A percentile compares a stretch with the other conserved stretches of the same genome.
Evolutionary conservation across 2,329 filamentous ascomycete species (phyloP).

Genomic region (Fusarium sp.): DNA sequence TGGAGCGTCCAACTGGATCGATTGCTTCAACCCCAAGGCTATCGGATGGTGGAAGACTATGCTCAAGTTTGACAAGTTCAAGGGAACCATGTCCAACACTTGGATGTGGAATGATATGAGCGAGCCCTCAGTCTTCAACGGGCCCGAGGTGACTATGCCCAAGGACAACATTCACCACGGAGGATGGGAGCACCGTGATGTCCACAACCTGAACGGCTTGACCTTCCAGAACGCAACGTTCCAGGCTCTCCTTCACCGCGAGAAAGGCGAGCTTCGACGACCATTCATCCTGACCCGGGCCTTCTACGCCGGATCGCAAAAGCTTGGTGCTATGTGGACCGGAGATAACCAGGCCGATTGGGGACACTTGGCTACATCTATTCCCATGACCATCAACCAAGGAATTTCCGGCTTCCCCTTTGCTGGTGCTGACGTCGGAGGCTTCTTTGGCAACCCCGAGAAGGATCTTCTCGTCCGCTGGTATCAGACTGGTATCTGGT

Average conservation of each 20-base stretch:
- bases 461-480: conserved; percentile 91
- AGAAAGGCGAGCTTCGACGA: conserved; percentile 83
- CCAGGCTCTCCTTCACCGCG: conserved; percentile 81
- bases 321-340: conserved; percentile 96
- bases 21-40: conserved; percentile 93
- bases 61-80: conserved; percentile 89
- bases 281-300: conserved; percentile 94
- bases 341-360: conserved; percentile 96
- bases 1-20: conserved; percentile 94
- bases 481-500: conserved; percentile 97
- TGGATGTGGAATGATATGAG: conserved; percentile 99
- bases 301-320: conserved; percentile 91
- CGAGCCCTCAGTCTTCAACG: conserved; percentile 98
- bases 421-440: conserved; percentile 92
- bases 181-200: conserved; percentile 94
- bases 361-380: conserved; percentile 86
- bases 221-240: conserved; percentile 96
- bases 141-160: conserved; percentile 97
- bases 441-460: conserved; percentile 96
- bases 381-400: conserved; percentile 93
- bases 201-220: conserved; percentile 95
- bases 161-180: conserved; percentile 95
- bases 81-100: conserved; percentile 83
- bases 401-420: conserved; percentile 95
- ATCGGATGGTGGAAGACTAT: conserved; percentile 89